Percentiles rank a stretch among this genome's conserved stretches.
Conservation (phyloP, 75 land plant species). For the Chamaecyparis obtusa region DNA sequence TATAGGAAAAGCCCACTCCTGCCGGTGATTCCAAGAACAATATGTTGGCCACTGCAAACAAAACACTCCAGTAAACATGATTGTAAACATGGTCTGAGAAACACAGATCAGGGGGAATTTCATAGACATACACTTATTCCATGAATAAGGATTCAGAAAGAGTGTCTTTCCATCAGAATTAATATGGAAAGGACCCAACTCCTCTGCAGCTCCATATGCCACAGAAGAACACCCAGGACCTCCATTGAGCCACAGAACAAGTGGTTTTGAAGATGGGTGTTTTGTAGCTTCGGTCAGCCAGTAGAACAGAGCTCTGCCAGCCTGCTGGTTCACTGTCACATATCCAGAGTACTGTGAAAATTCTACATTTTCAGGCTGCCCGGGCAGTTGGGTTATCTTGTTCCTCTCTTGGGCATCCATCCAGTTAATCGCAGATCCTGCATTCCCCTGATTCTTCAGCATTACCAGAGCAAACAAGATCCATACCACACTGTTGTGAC, state of each 20-base stretch:
- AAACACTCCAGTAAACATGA: slow-evolving; percentile 3
- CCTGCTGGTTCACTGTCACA: slow-evolving; percentile 52
- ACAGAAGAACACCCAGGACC: slow-evolving; percentile 96
- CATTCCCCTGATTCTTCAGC: background rate
- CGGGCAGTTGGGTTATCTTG: slow-evolving; percentile 48
- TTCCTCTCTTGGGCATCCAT: slow-evolving; percentile 36
- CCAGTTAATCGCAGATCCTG: background rate
- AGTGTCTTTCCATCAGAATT: slow-evolving; percentile 64
- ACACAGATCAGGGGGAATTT: background rate
- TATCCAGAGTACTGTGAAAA: slow-evolving; percentile 73
- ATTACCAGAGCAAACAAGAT: background rate
- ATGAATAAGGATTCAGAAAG: slow-evolving; percentile 58
- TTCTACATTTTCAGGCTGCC: slow-evolving; percentile 46
- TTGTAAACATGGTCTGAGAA: background rate
- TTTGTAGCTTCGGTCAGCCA: slow-evolving; percentile 60
- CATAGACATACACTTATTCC: slow-evolving; percentile 56
- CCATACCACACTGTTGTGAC: background rate
- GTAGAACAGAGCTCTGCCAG: slow-evolving; percentile 75
- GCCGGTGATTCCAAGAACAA: slow-evolving; percentile 15
- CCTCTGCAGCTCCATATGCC: slow-evolving; percentile 82
- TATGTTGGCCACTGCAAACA: slow-evolving; percentile 12
- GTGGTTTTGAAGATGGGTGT: slow-evolving; percentile 32
- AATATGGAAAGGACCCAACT: slow-evolving; percentile 77
- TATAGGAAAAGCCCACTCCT: slow-evolving; percentile 13
- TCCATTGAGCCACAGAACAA: slow-evolving; percentile 91